phyloP scores from a whole-genome alignment of 139 green algal species.

The Volvox africanus region DNA sequence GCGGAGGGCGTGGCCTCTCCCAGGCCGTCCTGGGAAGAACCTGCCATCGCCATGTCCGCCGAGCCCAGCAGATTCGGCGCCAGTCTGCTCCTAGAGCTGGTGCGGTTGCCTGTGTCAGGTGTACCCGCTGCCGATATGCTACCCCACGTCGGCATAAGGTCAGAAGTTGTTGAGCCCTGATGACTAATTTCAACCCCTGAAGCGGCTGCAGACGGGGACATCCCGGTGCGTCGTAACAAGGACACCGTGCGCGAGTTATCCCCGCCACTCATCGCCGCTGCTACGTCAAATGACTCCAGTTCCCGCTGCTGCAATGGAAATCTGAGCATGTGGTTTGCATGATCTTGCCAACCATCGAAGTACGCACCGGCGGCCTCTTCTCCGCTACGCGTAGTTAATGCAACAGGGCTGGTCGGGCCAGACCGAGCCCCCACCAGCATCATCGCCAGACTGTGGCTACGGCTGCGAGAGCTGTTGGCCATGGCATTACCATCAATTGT shows the following conservation, averaged over 20 bases:
- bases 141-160: neutral
- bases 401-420: neutral
- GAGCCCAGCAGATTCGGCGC: neutral
- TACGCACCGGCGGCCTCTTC: too few relatives aligned
- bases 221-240: too few relatives aligned
- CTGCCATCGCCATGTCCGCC: neutral
- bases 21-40: too few relatives aligned
- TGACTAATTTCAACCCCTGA: neutral
- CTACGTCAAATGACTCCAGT: too few relatives aligned
- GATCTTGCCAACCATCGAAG: too few relatives aligned
- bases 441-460: slow-evolving; percentile 2
- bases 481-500: neutral
- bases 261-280: too few relatives aligned
- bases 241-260: too few relatives aligned
- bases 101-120: neutral
- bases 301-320: too few relatives aligned
- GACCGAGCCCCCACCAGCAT: neutral
- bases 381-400: too few relatives aligned
- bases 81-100: neutral
- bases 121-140: neutral
- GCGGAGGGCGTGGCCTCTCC: too few relatives aligned
- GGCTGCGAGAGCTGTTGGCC: neutral
- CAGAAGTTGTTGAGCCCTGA: neutral
- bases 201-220: neutral
- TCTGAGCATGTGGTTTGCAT: too few relatives aligned